phyloP scores from a whole-genome alignment of 768 basidiomycete species.

The Auricularia auricula-judae region DNA sequence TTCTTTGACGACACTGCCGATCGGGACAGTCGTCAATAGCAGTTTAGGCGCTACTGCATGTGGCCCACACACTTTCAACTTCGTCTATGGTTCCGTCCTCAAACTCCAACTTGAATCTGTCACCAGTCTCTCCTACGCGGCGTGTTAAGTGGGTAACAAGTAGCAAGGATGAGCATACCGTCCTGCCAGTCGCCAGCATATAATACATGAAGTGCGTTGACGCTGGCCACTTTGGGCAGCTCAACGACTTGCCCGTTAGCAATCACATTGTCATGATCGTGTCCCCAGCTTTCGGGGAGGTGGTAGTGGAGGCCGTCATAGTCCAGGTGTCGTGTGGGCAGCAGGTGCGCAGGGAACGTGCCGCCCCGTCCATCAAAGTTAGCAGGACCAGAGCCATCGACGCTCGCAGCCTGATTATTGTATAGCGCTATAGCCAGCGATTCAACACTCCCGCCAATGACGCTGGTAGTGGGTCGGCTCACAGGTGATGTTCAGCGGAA shows the following conservation, averaged over 20 bases:
- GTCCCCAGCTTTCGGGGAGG: constrained; percentile 32
- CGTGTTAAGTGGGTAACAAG: no score
- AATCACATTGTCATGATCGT: constrained; percentile 32
- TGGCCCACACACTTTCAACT: constrained; percentile 7
- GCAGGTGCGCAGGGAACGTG: background rate
- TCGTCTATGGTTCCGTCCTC: constrained; percentile 9
- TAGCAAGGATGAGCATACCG: constrained; percentile 10
- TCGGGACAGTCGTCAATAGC: background rate
- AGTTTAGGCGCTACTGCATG: background rate
- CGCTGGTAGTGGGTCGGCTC: background rate
- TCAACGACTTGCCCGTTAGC: constrained; percentile 30
- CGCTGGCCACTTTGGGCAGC: constrained; percentile 13
- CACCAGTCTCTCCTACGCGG: constrained; percentile 30
- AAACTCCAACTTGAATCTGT: constrained; percentile 30
- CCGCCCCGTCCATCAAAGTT: background rate
- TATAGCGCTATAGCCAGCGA: background rate
- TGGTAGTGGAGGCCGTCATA: constrained; percentile 23
- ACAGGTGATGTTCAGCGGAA: background rate
- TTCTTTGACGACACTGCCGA: constrained; percentile 10
- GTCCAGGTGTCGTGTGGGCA: background rate
- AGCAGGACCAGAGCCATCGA: background rate
- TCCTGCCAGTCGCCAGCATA: constrained; percentile 32
- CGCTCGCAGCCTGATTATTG: background rate
- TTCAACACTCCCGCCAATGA: no score
- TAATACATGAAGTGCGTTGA: constrained; percentile 33